Percentiles rank a stretch among this genome's conserved stretches.
These are phyloP conservation scores for Juncus effusus DNA, from an alignment of 176 grass and related monocot genomes.

Conservation along the genomic window DNA sequence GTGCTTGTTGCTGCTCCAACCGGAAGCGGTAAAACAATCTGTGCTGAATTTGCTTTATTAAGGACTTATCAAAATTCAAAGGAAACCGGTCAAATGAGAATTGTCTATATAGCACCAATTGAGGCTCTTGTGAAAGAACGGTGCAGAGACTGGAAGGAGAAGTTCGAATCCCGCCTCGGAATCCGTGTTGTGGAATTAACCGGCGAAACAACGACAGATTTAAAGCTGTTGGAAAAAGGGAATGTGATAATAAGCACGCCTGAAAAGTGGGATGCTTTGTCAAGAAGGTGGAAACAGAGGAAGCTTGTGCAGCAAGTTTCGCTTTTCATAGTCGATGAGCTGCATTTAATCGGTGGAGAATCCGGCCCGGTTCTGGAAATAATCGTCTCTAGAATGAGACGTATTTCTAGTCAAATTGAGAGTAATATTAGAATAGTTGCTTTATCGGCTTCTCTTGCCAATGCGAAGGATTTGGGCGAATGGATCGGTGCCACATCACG, in stretches of 20 bases:
- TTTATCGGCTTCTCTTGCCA: constrained; percentile 93
- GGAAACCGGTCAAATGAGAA: constrained; percentile 62
- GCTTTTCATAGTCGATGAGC: constrained; percentile 92
- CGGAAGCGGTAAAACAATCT: constrained; percentile 95
- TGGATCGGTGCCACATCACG: constrained; percentile 95
- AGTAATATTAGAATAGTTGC: constrained; percentile 90
- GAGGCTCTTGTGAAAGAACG: constrained; percentile 91
- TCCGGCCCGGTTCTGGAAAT: constrained; percentile 80
- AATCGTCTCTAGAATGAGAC: constrained; percentile 90
- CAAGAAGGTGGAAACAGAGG: constrained; percentile 83
- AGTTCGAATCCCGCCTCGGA: constrained; percentile 63
- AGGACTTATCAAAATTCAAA: constrained; percentile 65
- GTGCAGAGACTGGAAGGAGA: constrained; percentile 76
- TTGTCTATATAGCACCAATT: constrained; percentile 91
- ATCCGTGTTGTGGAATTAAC: constrained; percentile 82
- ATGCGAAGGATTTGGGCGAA: constrained; percentile 93
- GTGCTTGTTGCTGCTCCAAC: constrained; percentile 91
- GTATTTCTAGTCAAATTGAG: constrained; percentile 76
- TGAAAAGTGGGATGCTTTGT: constrained; percentile 96
- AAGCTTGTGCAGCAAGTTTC: constrained; percentile 84
- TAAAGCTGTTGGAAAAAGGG: constrained; percentile 93
- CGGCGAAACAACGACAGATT: constrained; percentile 79
- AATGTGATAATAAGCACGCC: constrained; percentile 98
- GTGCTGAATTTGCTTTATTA: constrained; percentile 91
- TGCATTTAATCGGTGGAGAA: constrained; percentile 86